Base-by-base conservation (phyloP, 768 basidiomycete genomes). In the Phylloporus arenicola region DNA sequence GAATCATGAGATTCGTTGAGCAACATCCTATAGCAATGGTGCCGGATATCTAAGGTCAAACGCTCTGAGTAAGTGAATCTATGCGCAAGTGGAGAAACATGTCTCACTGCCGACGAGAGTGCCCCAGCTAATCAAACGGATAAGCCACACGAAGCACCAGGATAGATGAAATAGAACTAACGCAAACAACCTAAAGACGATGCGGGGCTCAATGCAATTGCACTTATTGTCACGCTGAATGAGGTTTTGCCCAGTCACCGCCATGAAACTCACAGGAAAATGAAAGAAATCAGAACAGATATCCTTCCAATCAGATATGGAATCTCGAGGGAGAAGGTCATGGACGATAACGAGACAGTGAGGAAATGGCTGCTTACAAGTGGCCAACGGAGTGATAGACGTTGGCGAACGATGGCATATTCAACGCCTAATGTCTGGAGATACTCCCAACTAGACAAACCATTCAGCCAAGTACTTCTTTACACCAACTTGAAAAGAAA, bases 381-480 rank as follows among this genome's bases (percentile, higher is more conserved):
- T 30, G 50, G 30, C 63, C 56, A 67, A 12, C 51, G 62, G 30
- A 67, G 58, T n/a, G 58, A n/a, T 7, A 63, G 25, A 33, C 48
- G 50, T 14, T 53, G 40, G 31, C 55, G 45, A 41, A 65, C 43
- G 19, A 67, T 22, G n/a, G 56, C 53, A 25, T 45, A 58, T 49
- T 65, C 64, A 9, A 65, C 48, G 3, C 33, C 45, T 3, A 52
- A 51, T 1, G 60, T 51, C 8, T 43, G 50, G 4, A 58, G n/a
- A 13, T 63, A 65, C 19, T 62, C 56, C 65, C 64, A 65, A 6
- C 64, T 67, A 31, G 25, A 45, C 2, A 16, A 27, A 25, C n/a
- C n/a, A 27, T 29, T 42, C 25, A 6, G 25, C 29, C 16, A 17
- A 17, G 25, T 4, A 42, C 14, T 22, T 41, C 22, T 27, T 14